Percentiles rank a stretch among this genome's conserved stretches.
phyloP scores from a whole-genome alignment of 2,329 filamentous ascomycete species.

The Emmonsia crescens region DNA sequence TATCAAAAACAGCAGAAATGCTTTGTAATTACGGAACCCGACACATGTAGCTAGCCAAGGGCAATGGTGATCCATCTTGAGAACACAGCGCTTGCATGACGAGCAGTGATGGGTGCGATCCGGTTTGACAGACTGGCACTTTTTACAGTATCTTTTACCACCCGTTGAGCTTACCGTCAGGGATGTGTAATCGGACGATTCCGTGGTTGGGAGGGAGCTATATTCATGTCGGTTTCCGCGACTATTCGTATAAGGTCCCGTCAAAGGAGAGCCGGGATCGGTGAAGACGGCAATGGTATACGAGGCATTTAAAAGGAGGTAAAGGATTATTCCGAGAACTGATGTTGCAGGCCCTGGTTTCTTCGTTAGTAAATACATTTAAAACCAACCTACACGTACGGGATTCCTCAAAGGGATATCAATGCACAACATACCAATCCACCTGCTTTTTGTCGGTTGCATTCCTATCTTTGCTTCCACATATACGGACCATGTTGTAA shows the following conservation, averaged over 20 bases:
- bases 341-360: slow-evolving; percentile 39
- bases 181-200: slow-evolving; percentile 52
- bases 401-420: not conserved
- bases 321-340: slow-evolving; percentile 58
- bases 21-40: slow-evolving; percentile 87
- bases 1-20: slow-evolving; percentile 82
- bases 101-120: slow-evolving; percentile 96
- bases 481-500: slow-evolving; percentile 92
- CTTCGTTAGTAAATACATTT: slow-evolving; percentile 4
- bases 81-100: slow-evolving; percentile 81
- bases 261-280: slow-evolving; percentile 58
- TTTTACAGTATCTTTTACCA: slow-evolving; percentile 85
- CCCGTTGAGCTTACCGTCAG: slow-evolving; percentile 91
- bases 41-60: slow-evolving; percentile 96
- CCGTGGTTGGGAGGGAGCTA: slow-evolving; percentile 67
- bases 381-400: not conserved
- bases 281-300: slow-evolving; percentile 94
- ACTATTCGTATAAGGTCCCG: slow-evolving; percentile 5
- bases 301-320: slow-evolving; percentile 69
- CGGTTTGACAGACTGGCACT: slow-evolving; percentile 88
- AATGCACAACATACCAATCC: slow-evolving; percentile 28
- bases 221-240: slow-evolving; percentile 42
- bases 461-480: slow-evolving; percentile 67
- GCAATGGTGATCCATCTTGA: slow-evolving; percentile 99
- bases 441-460: slow-evolving; percentile 39